These are phyloP conservation scores for Ganoderma resinaceum DNA, from an alignment of 1,284 basidiomycete species.

Conservation along the genomic window DNA sequence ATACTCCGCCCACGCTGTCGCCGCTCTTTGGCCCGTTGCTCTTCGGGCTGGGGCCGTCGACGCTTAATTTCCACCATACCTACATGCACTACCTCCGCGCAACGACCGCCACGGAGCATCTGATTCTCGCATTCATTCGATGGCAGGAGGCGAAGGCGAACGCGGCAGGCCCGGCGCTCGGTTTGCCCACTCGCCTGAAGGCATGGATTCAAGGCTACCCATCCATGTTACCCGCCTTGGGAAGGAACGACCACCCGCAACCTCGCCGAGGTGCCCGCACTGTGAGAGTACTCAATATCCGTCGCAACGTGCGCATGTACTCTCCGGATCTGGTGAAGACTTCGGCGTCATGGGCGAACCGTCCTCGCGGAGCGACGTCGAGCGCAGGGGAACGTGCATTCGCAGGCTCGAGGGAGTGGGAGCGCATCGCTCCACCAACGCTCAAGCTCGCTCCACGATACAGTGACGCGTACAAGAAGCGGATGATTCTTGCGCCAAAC, in stretches of 20 bases:
- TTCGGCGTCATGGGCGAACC: slow-evolving; percentile 72
- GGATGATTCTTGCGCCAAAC: slow-evolving; percentile 67
- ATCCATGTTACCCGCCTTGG: slow-evolving; percentile 57
- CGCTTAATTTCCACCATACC: slow-evolving; percentile 74
- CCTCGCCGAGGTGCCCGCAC: slow-evolving; percentile 79
- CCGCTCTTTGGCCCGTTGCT: slow-evolving; percentile 89
- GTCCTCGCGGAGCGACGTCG: slow-evolving; percentile 40
- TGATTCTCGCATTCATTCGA: slow-evolving; percentile 85
- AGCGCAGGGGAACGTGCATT: slow-evolving; percentile 50
- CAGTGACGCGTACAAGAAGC: slow-evolving; percentile 74
- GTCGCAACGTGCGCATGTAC: slow-evolving; percentile 84
- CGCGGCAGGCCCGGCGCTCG: slow-evolving; percentile 49
- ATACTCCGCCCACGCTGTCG: slow-evolving; percentile 84
- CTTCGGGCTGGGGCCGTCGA: slow-evolving; percentile 76
- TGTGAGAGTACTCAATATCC: slow-evolving; percentile 73
- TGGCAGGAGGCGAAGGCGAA: slow-evolving; percentile 64
- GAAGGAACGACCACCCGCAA: slow-evolving; percentile 53
- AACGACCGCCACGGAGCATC: slow-evolving; percentile 87
- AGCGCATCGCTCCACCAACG: slow-evolving; percentile 66
- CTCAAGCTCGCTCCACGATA: slow-evolving; percentile 64
- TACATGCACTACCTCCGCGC: slow-evolving; percentile 85
- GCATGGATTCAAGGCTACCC: slow-evolving; percentile 91
- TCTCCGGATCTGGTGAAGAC: slow-evolving; percentile 79
- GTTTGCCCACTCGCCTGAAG: slow-evolving; percentile 79
- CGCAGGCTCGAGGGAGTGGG: slow-evolving; percentile 73